Conservation (phyloP, 2,329 filamentous ascomycete genomes). For the Tolypocladium pustulatum region DNA sequence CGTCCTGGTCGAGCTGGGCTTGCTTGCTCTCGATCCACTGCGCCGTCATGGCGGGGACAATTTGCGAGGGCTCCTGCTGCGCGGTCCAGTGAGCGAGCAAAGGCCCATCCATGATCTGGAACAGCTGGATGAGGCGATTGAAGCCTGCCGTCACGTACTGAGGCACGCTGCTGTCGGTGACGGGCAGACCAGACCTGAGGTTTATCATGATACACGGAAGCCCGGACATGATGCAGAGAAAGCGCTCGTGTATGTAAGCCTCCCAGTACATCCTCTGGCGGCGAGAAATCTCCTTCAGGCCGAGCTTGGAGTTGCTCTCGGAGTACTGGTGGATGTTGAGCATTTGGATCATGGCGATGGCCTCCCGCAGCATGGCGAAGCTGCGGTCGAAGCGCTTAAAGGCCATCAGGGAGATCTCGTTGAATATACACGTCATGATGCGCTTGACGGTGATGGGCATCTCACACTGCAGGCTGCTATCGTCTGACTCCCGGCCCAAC, state of each 20-base stretch:
- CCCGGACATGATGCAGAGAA: conserved; percentile 40
- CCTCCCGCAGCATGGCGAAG: conserved; percentile 37
- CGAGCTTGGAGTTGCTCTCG: conserved; percentile 7
- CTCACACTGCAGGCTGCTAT: conserved; percentile 22
- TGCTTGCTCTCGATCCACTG: conserved; percentile 31
- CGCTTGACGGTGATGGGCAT: conserved; percentile 29
- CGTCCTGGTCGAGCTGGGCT: conserved; percentile 26
- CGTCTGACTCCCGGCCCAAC: conserved; percentile 19
- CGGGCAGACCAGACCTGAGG: conserved; percentile 18
- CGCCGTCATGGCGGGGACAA: conserved; percentile 17
- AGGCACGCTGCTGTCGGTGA: conserved; percentile 21
- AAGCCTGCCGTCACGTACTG: conserved; percentile 25
- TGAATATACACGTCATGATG: conserved; percentile 38
- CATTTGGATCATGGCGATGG: conserved; percentile 32
- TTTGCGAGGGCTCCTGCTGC: conserved; percentile 13
- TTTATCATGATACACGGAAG: conserved; percentile 25
- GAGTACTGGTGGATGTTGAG: conserved; percentile 30
- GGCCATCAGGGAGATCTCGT: conserved; percentile 39
- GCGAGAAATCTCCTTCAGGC: conserved; percentile 7
- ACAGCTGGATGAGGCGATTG: conserved; percentile 25
- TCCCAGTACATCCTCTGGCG: conserved; percentile 14
- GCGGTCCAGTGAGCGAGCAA: conserved; percentile 26
- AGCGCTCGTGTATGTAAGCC: conserved; percentile 25
- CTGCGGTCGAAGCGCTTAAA: conserved; percentile 34
- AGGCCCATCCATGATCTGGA: conserved; percentile 25